Evolutionary conservation across 768 basidiomycete species (phyloP).

Genomic region (Tulasnella sp.): DNA sequence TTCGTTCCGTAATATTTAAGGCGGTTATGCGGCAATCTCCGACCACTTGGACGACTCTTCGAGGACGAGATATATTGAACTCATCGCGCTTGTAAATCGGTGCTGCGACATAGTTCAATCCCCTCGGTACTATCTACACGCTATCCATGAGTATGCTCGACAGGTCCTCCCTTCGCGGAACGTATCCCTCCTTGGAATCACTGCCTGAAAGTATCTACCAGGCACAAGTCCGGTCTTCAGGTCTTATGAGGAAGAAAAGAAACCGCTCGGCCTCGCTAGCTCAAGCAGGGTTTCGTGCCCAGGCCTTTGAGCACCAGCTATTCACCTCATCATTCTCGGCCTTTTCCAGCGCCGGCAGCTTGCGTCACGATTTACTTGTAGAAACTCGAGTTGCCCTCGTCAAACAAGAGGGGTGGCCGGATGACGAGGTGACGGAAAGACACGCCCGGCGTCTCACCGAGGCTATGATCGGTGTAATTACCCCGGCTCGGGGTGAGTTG

Average conservation of each 20-base stretch:
- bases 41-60: no score
- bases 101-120: neutral
- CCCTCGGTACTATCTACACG: neutral
- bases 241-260: neutral
- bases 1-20: no score
- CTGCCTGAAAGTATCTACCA: neutral
- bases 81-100: neutral
- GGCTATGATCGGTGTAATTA: neutral
- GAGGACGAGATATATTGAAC: neutral
- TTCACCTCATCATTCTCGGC: neutral
- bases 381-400: neutral
- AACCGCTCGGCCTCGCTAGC: neutral
- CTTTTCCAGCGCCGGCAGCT: neutral
- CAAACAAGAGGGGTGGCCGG: neutral
- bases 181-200: neutral
- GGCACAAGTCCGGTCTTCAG: neutral
- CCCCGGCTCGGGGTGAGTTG: neutral
- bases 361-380: neutral
- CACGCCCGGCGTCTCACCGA: neutral
- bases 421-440: neutral
- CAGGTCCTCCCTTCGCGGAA: neutral
- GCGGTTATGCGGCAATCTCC: no score
- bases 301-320: neutral
- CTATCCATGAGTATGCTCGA: neutral
- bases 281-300: neutral